phyloP scores from a whole-genome alignment of 2,329 filamentous ascomycete genomes.

The Fusarium gaditjirri region DNA sequence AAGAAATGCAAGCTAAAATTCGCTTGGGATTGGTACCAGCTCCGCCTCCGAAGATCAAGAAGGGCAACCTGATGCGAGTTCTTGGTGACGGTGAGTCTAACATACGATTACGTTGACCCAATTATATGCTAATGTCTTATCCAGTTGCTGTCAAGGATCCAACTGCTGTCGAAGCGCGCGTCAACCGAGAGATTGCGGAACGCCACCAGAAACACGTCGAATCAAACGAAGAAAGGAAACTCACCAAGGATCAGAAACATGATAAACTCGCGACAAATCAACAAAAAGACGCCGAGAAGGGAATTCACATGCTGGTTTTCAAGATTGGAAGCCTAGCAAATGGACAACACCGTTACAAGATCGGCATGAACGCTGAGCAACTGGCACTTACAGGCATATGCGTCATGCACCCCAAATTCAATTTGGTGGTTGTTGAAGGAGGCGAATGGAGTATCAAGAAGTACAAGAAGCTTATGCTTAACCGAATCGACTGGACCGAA shows the following conservation, averaged over 20 bases:
- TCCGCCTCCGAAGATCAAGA: slow-evolving; percentile 95
- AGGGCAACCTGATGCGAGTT: slow-evolving; percentile 97
- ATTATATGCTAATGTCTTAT: slow-evolving; percentile 33
- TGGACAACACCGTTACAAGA: slow-evolving; percentile 92
- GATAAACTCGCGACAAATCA: slow-evolving; percentile 88
- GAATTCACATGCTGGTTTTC: slow-evolving; percentile 88
- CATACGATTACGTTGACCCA: not conserved
- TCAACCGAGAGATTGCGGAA: slow-evolving; percentile 92
- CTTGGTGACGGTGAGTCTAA: slow-evolving; percentile 76
- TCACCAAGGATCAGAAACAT: slow-evolving; percentile 86
- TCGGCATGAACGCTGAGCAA: slow-evolving; percentile 92
- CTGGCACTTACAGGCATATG: slow-evolving; percentile 88
- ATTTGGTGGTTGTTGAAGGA: slow-evolving; percentile 90
- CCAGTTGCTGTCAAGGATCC: slow-evolving; percentile 84
- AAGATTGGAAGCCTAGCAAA: slow-evolving; percentile 90
- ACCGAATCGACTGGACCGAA: slow-evolving; percentile 95
- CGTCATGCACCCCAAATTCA: slow-evolving; percentile 89
- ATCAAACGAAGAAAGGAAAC: slow-evolving; percentile 83
- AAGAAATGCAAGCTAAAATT: slow-evolving; percentile 97
- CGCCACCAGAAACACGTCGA: slow-evolving; percentile 81
- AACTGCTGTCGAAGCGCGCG: slow-evolving; percentile 93
- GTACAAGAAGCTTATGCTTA: slow-evolving; percentile 93
- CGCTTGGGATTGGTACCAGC: slow-evolving; percentile 88
- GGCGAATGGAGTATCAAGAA: slow-evolving; percentile 83
- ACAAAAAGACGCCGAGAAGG: slow-evolving; percentile 86